Evolutionary conservation across 2,329 filamentous ascomycete genomes (phyloP).

Genomic region (Passalora sequoiae): DNA sequence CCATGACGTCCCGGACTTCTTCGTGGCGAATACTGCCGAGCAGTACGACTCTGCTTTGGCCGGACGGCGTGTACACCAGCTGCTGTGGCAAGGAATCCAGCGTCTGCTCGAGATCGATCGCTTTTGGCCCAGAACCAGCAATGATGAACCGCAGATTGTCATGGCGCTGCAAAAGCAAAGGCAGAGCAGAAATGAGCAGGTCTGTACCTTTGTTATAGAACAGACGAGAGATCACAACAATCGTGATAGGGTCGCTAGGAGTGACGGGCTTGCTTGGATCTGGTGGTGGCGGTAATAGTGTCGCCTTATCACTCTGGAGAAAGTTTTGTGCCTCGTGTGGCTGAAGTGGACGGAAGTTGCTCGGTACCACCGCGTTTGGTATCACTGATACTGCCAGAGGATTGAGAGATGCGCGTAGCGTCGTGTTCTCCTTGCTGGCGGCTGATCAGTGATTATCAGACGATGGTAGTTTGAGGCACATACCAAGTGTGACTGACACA

Average conservation of each 20-base stretch:
- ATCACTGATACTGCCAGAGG: slow-evolving; percentile 97
- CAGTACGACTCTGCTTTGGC: slow-evolving; percentile 90
- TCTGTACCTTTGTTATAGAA: slow-evolving; percentile 99
- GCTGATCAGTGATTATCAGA: slow-evolving; percentile 22
- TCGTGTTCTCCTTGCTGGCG: slow-evolving; percentile 89
- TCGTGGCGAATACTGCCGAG: slow-evolving; percentile 90
- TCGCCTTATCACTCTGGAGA: slow-evolving; percentile 22
- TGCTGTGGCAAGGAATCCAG: slow-evolving; percentile 56
- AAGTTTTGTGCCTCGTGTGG: slow-evolving; percentile 30
- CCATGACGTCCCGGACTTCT: slow-evolving; percentile 95
- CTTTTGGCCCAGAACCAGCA: slow-evolving; percentile 89
- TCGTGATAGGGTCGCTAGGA: slow-evolving; percentile 83
- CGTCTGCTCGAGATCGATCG: slow-evolving; percentile 97
- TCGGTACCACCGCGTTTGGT: slow-evolving; percentile 92
- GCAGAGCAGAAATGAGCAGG: slow-evolving; percentile 91
- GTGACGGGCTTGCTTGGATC: slow-evolving; percentile 64
- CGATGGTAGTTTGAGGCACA: slow-evolving; percentile 4
- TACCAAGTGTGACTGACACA: slow-evolving; percentile 98
- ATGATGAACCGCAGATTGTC: slow-evolving; percentile 96
- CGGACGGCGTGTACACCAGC: slow-evolving; percentile 39
- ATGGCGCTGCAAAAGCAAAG: slow-evolving; percentile 80
- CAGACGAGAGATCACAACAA: slow-evolving; percentile 92
- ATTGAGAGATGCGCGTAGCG: slow-evolving; percentile 86
- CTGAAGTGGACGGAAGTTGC: slow-evolving; percentile 78
- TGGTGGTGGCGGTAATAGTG: slow-evolving; percentile 41